Evolutionary conservation across 495 filamentous ascomycete genomes (phyloP), one percentile per base, ranked within the genome.

Genomic region (Trichoderma parareesei): DNA sequence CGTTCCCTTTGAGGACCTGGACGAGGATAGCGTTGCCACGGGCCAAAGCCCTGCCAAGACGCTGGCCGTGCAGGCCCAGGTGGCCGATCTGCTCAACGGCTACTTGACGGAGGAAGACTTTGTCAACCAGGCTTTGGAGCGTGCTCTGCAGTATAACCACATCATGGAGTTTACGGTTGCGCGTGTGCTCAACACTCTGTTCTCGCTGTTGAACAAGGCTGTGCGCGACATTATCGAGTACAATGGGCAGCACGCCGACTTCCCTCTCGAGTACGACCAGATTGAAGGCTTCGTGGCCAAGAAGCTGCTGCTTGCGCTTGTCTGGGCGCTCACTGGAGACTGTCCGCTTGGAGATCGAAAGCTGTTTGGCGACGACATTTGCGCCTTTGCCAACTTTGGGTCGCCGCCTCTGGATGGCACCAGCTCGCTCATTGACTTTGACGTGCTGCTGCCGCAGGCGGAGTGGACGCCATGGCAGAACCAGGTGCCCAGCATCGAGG

Each of bases 111-210:
- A 81, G 14, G 90, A 95, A 70, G 81, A 88, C 64, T 90, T 98
- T 66, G 84, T 97, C 53, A 71, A 83, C 48, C 85, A 87, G 59
- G 88, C 89, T n/a, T 80, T 99, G 2, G 79, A 84, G 37, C 81
- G 91, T 71, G 90, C 92, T 16, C 83, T 85, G 67, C 81, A 82
- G 20, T 93, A 87, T 78, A 90, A 88, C 65, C 94, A 99, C 71
- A 97, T 99, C 75, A 99, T 99, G 94, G 91, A 97, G 68, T 98
- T 92, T 71, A 97, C 93, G 0, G 83, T 90, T 53, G 90, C 91
- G 49, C 90, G 94, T 43, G 93, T 89, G 5, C 83, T 99, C 65
- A 93, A 89, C 66, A 99, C 95, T 2, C 74, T 99, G 33, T 98
- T 97, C 78, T 97, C 93, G 57, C 81, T 99, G 35, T 77, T 99